A percentile compares a stretch with the other conserved stretches of the same genome.
Conservation (phyloP, 768 basidiomycete genomes). For the Asterophora lycoperdoides region DNA sequence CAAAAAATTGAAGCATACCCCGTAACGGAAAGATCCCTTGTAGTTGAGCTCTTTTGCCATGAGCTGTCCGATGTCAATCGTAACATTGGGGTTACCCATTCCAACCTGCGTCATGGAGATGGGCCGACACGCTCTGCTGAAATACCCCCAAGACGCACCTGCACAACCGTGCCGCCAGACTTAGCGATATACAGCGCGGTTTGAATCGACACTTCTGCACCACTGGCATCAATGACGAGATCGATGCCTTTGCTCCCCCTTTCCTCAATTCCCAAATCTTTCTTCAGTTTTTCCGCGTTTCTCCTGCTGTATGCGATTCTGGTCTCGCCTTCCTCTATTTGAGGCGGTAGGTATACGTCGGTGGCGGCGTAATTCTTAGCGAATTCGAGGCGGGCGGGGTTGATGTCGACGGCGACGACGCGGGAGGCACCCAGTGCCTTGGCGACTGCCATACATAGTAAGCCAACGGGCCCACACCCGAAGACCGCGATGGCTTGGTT, state of each 20-base stretch:
- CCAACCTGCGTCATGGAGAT: conserved; percentile 54
- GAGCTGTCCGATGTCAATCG: conserved; percentile 65
- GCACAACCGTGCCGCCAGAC: conserved; percentile 71
- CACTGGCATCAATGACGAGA: conserved; percentile 87
- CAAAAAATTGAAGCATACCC: conserved; percentile 38
- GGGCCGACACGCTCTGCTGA: not conserved
- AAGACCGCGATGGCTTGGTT: conserved; percentile 80
- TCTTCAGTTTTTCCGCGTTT: conserved; percentile 63
- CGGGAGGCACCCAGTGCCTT: conserved; percentile 86
- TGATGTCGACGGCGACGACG: conserved; percentile 82
- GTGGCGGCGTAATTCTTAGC: conserved; percentile 84
- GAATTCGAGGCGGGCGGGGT: conserved; percentile 74
- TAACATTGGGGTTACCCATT: conserved; percentile 76
- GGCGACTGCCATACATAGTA: conserved; percentile 94
- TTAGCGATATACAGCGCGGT: conserved; percentile 75
- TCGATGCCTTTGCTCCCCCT: conserved; percentile 72
- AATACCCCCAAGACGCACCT: conserved; percentile 34
- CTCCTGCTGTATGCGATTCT: conserved; percentile 68
- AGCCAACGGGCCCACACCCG: conserved; percentile 85
- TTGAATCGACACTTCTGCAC: conserved; percentile 90
- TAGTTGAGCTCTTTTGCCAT: conserved; percentile 76
- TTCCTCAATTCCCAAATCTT: conserved; percentile 62
- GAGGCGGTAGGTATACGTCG: conserved; percentile 62
- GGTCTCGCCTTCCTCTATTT: conserved; percentile 58
- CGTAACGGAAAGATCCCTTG: conserved; percentile 93